Base-by-base conservation (phyloP, 768 basidiomycete genomes). In the Goffeauzyma gilvescens region DNA sequence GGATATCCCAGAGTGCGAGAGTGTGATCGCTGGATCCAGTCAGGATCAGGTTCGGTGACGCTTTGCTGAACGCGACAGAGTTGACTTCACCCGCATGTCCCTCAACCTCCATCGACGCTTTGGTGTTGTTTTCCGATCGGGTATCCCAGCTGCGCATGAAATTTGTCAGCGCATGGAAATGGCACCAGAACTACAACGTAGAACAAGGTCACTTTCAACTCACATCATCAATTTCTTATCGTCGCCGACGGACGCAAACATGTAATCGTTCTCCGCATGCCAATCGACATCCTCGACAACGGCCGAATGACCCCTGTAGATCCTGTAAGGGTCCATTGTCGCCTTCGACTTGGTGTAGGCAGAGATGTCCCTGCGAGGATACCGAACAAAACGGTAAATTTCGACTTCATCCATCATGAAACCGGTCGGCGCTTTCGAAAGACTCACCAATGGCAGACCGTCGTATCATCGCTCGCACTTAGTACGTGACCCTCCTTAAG, bases 251-350 rank as follows among this genome's bases (percentile, higher is more conserved):
- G 89, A 95, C 2, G 79, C 87, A 54, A 96, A 85, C 37, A 86
- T 66, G 54, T 78, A 76, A 46, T 85, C 83, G 55, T 79, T 69
- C 4, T 71, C 74, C 2, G 76, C 69, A 63, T 90, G 80, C 93
- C 93, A 98, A 54, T 93, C 87, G 5, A 98, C 89, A 58, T 98
- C 93, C 85, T 90, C 87, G 40, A 98, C 93, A 26, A 87, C 76
- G 17, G 84, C 79, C 0, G 78, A 77, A 59, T 98, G 93, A 0
- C 87, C 90, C 52, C 73, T 73, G 68, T 82, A 98, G 18, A 79
- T 71, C 34, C 69, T 74, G 2, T 82, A 69, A 13, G 93, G 87
- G 49, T 93, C 83, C n/a, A 96, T 71, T 4, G 75, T 72, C 8
- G 70, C 69, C 50, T 78, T 82, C 59, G 82, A 86, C 23, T 77